phyloP scores from a whole-genome alignment of 768 basidiomycete species.

The Amanita molliuscula region DNA sequence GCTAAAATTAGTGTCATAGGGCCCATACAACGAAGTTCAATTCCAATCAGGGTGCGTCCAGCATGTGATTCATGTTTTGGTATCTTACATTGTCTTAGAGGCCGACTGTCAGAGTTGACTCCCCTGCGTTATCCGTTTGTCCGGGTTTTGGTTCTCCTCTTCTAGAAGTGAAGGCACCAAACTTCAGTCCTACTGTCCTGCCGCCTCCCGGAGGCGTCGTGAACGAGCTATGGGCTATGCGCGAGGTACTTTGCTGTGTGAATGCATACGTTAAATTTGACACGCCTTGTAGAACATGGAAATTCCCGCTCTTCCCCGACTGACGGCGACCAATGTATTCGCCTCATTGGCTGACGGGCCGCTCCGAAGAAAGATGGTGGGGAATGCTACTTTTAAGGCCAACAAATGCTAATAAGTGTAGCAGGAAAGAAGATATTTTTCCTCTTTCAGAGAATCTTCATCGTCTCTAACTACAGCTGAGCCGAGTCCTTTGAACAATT shows the following conservation, averaged over 20 bases:
- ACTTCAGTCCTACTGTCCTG: conserved; percentile 22
- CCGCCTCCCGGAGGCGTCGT: conserved; percentile 22
- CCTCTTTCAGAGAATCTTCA: not conserved
- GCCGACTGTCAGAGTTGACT: conserved; percentile 14
- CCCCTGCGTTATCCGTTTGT: conserved; percentile 20
- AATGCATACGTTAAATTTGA: not conserved
- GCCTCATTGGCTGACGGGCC: not conserved
- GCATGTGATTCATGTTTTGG: not conserved
- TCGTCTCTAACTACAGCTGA: not conserved
- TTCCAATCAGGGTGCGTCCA: conserved; percentile 14
- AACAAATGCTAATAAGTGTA: not conserved
- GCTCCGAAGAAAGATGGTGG: not conserved
- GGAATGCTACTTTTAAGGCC: not conserved
- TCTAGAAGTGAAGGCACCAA: conserved; percentile 21
- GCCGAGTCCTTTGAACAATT: not conserved
- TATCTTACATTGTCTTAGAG: conserved; percentile 11
- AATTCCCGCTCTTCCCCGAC: not conserved
- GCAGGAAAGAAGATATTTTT: not conserved
- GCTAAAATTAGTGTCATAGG: conserved; percentile 13
- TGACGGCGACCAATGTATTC: not conserved
- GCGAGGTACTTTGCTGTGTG: conserved; percentile 15
- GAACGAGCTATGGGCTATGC: conserved; percentile 22
- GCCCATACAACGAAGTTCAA: conserved; percentile 16
- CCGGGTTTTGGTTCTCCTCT: conserved; percentile 21
- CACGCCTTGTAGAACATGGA: not conserved